A percentile compares a stretch with the other conserved stretches of the same genome.
These are phyloP conservation scores for Limonium bicolor DNA, from an alignment of 148 eudicot species.

Conservation along the genomic window DNA sequence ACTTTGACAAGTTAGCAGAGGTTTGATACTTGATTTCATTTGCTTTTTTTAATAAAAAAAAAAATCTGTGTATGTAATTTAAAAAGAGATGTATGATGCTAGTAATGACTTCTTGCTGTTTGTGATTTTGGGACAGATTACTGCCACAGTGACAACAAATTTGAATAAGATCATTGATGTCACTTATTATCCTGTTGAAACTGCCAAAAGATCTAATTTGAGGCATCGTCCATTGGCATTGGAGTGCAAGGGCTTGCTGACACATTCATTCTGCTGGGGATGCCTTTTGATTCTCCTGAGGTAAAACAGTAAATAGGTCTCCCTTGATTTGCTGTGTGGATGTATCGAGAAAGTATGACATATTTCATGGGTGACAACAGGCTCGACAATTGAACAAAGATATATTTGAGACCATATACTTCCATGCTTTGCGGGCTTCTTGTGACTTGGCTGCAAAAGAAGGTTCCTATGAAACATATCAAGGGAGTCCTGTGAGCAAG, in stretches of 20 bases:
- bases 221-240: conserved; percentile 91
- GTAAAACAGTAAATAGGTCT: conserved; percentile 12
- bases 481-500: conserved; percentile 88
- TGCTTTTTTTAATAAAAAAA: not conserved
- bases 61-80: no score
- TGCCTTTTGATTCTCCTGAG: conserved; percentile 96
- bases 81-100: no score
- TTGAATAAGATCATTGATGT: conserved; percentile 85
- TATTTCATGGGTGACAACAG: conserved; percentile 15
- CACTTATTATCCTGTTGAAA: conserved; percentile 88
- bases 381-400: conserved; percentile 94
- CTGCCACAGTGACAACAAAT: conserved; percentile 56
- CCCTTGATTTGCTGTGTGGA: not conserved
- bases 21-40: conserved; percentile 16
- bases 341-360: no score
- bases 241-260: conserved; percentile 98
- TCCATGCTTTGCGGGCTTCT: conserved; percentile 77
- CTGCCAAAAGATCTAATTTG: conserved; percentile 77
- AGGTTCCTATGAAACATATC: conserved; percentile 77
- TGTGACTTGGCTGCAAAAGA: conserved; percentile 70
- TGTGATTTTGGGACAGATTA: conserved; percentile 30
- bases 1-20: conserved; percentile 92
- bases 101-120: not conserved
- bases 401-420: conserved; percentile 92
- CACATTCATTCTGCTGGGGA: conserved; percentile 88